phyloP scores from a whole-genome alignment of 352 stramenopile genomes.

The Plasmopara muralis region DNA sequence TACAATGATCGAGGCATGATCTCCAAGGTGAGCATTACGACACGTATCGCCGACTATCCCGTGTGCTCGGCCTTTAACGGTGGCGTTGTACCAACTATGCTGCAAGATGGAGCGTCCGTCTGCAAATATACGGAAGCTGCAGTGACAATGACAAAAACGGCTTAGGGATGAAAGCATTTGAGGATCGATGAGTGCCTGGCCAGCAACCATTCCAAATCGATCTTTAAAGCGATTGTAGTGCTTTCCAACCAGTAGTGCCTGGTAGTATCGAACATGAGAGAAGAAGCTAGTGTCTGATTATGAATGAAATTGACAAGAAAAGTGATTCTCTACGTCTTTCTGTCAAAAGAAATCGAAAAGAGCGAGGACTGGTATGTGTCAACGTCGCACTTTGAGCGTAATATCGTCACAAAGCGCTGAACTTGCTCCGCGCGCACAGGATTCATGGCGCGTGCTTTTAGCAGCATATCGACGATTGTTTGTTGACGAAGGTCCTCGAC shows the following conservation, averaged over 20 bases:
- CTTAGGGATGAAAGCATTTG: conserved; percentile 2
- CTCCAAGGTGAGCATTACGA: conserved; percentile 35
- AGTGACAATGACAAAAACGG: conserved; percentile 20
- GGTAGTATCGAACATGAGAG: conserved; percentile 5
- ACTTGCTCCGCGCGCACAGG: conserved; percentile 21
- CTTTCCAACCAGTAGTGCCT: conserved; percentile 26
- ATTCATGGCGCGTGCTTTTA: conserved; percentile 28
- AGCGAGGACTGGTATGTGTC: conserved; percentile 43
- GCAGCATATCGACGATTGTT: conserved; percentile 45
- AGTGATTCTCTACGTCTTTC: conserved; percentile 7
- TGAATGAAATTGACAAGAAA: background rate
- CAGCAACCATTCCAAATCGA: background rate
- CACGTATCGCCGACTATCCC: conserved; percentile 15
- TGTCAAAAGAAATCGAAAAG: conserved; percentile 47
- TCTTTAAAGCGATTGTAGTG: conserved; percentile 13
- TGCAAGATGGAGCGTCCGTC: conserved; percentile 22
- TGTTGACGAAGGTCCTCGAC: conserved; percentile 60
- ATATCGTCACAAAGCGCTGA: conserved; percentile 24
- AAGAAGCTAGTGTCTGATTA: background rate
- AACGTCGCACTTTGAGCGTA: conserved; percentile 31
- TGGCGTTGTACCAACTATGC: conserved; percentile 21
- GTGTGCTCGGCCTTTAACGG: conserved; percentile 30
- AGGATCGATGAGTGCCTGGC: background rate
- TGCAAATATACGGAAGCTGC: conserved; percentile 25
- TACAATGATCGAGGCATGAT: conserved; percentile 60